phyloP scores from a whole-genome alignment of 2,329 filamentous ascomycete species.

The Lizonia empirigonia region DNA sequence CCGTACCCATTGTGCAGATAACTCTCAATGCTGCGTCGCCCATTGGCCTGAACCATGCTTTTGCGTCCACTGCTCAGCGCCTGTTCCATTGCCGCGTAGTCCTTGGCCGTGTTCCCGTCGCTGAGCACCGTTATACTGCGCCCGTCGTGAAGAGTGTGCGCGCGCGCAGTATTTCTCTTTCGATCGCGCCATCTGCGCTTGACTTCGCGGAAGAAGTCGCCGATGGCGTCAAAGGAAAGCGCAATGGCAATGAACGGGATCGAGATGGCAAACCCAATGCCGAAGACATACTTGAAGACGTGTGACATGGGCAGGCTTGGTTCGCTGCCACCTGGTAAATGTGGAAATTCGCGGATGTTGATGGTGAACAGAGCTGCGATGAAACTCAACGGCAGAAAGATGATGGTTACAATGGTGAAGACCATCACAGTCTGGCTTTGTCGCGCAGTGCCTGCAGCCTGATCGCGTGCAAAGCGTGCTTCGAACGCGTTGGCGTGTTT shows the following conservation, averaged over 20 bases:
- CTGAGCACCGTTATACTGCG: conserved; percentile 6
- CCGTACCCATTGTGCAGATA: conserved; percentile 30
- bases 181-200: conserved; percentile 26
- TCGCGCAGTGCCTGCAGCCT: conserved; percentile 64
- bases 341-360: conserved; percentile 58
- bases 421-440: conserved; percentile 64
- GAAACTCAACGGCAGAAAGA: conserved; percentile 62
- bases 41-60: conserved; percentile 27
- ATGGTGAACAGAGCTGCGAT: conserved; percentile 63
- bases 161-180: background rate
- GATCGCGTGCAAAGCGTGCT: conserved; percentile 65
- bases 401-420: conserved; percentile 64
- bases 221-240: conserved; percentile 51
- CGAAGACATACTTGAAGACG: conserved; percentile 62
- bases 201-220: conserved; percentile 40
- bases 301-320: conserved; percentile 54
- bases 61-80: conserved; percentile 36
- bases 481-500: conserved; percentile 72
- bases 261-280: conserved; percentile 60
- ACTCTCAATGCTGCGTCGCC: conserved; percentile 35
- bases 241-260: conserved; percentile 57
- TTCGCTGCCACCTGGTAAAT: conserved; percentile 33
- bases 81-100: conserved; percentile 33
- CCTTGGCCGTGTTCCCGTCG: conserved; percentile 22
- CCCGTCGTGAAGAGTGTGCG: background rate